Conservation (phyloP, 352 stramenopile species). For the Phytophthora cactorum region DNA sequence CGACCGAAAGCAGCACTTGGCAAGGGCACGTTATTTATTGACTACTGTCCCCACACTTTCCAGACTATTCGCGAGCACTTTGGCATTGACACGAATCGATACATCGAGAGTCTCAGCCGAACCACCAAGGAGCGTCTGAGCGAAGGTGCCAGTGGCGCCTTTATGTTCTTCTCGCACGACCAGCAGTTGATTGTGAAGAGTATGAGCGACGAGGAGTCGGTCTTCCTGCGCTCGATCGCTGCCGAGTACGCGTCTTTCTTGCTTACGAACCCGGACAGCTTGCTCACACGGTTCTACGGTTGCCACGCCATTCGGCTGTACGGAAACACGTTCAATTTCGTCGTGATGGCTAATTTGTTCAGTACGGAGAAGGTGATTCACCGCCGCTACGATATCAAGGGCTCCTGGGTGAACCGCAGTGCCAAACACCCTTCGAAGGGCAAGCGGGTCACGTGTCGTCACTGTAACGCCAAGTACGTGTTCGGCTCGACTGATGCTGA, state of each 20-base stretch:
- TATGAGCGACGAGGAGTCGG: slow-evolving; percentile 89
- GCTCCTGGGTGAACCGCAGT: slow-evolving; percentile 89
- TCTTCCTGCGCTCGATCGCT: slow-evolving; percentile 83
- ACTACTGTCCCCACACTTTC: slow-evolving; percentile 88
- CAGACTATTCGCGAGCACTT: slow-evolving; percentile 88
- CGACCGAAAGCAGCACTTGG: slow-evolving; percentile 70
- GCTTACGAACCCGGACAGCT: slow-evolving; percentile 81
- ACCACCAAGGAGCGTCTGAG: slow-evolving; percentile 88
- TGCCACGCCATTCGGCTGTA: slow-evolving; percentile 88
- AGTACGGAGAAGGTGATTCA: slow-evolving; percentile 87
- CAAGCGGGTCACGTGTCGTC: slow-evolving; percentile 84
- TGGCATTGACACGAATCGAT: slow-evolving; percentile 82
- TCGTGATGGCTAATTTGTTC: slow-evolving; percentile 91
- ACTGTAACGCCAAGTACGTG: slow-evolving; percentile 90
- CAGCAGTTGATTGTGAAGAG: slow-evolving; percentile 91
- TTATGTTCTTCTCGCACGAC: slow-evolving; percentile 92
- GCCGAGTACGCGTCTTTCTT: slow-evolving; percentile 84
- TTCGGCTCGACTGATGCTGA: slow-evolving; percentile 84
- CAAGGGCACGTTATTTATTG: slow-evolving; percentile 88
- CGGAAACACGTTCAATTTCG: slow-evolving; percentile 91
- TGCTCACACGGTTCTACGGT: slow-evolving; percentile 85
- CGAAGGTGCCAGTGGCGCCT: slow-evolving; percentile 86
- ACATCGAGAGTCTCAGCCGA: slow-evolving; percentile 82
- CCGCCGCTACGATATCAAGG: slow-evolving; percentile 89
- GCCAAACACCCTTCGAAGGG: slow-evolving; percentile 88